Evolutionary conservation across 106 monocot genomes (phyloP).

Genomic region (Apostasia shenzhenica): DNA sequence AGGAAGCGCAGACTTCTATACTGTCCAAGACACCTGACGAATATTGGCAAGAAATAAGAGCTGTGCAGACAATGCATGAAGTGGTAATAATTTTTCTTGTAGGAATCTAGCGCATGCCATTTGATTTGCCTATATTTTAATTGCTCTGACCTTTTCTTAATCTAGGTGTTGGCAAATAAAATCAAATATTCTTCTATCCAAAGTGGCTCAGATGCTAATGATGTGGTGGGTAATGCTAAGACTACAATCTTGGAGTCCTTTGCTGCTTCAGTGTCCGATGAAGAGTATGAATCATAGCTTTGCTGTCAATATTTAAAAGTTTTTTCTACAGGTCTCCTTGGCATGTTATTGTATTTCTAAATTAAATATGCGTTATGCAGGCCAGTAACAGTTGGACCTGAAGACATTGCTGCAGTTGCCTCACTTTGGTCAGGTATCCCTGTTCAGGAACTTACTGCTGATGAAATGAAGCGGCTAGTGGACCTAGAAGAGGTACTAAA

Average conservation of each 20-base stretch:
- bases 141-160: conserved; percentile 1
- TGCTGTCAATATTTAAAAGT: neutral
- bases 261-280: conserved; percentile 9
- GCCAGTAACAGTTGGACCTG: conserved; percentile 54
- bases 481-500: conserved; percentile 73
- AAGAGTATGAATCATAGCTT: conserved; percentile 40
- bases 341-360: neutral
- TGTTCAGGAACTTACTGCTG: conserved; percentile 76
- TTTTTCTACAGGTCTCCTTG: too few relatives aligned
- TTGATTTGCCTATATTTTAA: neutral
- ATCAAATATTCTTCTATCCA: conserved; percentile 28
- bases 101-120: neutral
- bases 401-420: conserved; percentile 83
- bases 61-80: conserved; percentile 82
- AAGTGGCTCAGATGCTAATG: conserved; percentile 12
- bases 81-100: conserved; percentile 31
- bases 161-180: conserved; percentile 57
- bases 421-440: conserved; percentile 94
- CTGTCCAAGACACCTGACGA: conserved; percentile 70
- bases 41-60: conserved; percentile 70
- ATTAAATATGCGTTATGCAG: conserved; percentile 21
- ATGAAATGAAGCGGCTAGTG: conserved; percentile 65
- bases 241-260: conserved; percentile 11
- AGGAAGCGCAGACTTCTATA: conserved; percentile 57
- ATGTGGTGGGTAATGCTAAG: conserved; percentile 4